These are phyloP conservation scores for Ochromonas danica DNA, from an alignment of 108 stramenopile genomes.

Conservation along the genomic window DNA sequence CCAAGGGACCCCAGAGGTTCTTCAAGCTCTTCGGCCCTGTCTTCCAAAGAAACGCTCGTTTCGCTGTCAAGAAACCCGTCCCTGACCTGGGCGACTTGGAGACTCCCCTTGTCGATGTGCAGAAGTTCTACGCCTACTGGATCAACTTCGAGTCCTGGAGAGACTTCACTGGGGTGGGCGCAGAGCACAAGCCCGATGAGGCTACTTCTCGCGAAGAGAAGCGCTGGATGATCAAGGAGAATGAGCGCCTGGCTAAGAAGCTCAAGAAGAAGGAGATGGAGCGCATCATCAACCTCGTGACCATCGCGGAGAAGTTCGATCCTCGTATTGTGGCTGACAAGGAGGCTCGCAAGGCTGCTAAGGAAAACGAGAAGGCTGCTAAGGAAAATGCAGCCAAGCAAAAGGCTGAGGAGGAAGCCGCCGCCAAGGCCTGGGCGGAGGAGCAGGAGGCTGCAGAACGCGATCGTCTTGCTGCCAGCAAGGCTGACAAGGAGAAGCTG, in stretches of 20 bases:
- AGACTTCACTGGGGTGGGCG: slow-evolving; percentile 77
- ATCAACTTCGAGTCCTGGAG: slow-evolving; percentile 89
- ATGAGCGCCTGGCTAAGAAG: slow-evolving; percentile 79
- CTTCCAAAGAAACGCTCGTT: slow-evolving; percentile 89
- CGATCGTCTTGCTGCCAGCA: neutral
- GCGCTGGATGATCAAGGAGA: slow-evolving; percentile 95
- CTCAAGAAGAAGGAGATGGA: slow-evolving; percentile 88
- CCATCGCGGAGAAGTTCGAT: slow-evolving; percentile 85
- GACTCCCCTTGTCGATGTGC: slow-evolving; percentile 77
- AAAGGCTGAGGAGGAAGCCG: neutral
- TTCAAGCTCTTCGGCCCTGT: slow-evolving; percentile 80
- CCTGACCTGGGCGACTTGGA: slow-evolving; percentile 80
- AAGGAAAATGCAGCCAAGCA: slow-evolving; percentile 45
- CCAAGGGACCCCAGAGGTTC: slow-evolving; percentile 44
- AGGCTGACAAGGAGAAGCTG: slow-evolving; percentile 27
- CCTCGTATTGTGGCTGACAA: slow-evolving; percentile 68
- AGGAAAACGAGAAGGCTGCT: slow-evolving; percentile 44
- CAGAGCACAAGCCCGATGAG: slow-evolving; percentile 73
- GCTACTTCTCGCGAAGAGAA: slow-evolving; percentile 90
- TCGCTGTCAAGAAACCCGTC: slow-evolving; percentile 70
- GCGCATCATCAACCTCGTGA: slow-evolving; percentile 80
- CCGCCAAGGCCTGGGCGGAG: slow-evolving; percentile 3
- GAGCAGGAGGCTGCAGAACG: neutral
- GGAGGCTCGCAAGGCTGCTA: slow-evolving; percentile 32
- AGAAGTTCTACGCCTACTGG: slow-evolving; percentile 95